phyloP scores from a whole-genome alignment of 306 rosid species.

The Purshia tridentata region DNA sequence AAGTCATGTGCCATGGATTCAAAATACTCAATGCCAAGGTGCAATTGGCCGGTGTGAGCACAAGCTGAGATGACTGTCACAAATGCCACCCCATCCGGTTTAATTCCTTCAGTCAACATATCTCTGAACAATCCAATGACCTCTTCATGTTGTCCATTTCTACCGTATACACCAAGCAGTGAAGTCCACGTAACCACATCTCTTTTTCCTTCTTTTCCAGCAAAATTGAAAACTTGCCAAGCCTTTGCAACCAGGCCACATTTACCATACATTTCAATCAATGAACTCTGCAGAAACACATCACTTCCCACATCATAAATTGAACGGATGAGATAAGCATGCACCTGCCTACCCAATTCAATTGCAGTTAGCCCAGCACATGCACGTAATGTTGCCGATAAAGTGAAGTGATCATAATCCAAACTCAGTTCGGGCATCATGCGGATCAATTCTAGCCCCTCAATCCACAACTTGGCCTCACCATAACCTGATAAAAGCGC shows the following conservation, averaged over 20 bases:
- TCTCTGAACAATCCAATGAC: constrained; percentile 51
- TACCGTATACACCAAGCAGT: constrained; percentile 71
- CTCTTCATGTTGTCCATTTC: constrained; percentile 52
- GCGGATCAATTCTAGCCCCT: constrained; percentile 51
- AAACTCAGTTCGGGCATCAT: constrained; percentile 57
- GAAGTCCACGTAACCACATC: constrained; percentile 78
- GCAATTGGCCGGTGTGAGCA: constrained; percentile 64
- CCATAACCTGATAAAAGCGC: constrained; percentile 62
- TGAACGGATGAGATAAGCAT: constrained; percentile 48
- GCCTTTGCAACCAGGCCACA: constrained; percentile 66
- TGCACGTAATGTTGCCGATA: constrained; percentile 61
- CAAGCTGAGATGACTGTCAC: constrained; percentile 76
- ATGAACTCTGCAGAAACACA: constrained; percentile 57
- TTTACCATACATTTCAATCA: constrained; percentile 80
- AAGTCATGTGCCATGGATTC: constrained; percentile 65
- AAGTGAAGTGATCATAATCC: constrained; percentile 59
- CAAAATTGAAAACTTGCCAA: constrained; percentile 49
- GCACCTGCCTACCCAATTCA: constrained; percentile 66
- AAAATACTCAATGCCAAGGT: constrained; percentile 61
- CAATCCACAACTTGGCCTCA: constrained; percentile 60
- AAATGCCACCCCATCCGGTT: constrained; percentile 64
- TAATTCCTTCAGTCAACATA: constrained; percentile 65
- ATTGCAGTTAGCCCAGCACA: constrained; percentile 63
- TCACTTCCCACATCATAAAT: constrained; percentile 43
- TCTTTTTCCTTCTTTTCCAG: constrained; percentile 37